Percentiles rank a stretch among this genome's conserved stretches.
Conservation (phyloP, 2,329 filamentous ascomycete species). For the Aspergillus tubingensis region DNA sequence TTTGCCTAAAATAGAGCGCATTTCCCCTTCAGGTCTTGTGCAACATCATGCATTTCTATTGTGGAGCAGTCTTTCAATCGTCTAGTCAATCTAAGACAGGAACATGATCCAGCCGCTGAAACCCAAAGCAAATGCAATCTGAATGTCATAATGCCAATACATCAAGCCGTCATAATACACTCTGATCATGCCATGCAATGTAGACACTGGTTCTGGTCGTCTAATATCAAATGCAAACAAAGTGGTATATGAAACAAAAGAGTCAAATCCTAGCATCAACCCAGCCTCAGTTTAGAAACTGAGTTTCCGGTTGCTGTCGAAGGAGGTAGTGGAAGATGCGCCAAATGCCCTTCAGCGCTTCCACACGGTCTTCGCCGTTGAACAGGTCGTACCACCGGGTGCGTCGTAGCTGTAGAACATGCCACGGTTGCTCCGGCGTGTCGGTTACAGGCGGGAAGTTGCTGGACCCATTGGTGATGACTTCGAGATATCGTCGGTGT, state of each 20-base stretch:
- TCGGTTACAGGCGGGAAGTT: conserved; percentile 24
- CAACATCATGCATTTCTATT: not conserved
- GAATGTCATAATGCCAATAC: too few species aligned
- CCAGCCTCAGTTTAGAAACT: not conserved
- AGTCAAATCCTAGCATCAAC: not conserved
- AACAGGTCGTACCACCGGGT: conserved; percentile 64
- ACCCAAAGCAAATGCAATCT: not conserved
- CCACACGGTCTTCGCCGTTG: conserved; percentile 54
- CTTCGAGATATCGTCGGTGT: conserved; percentile 58
- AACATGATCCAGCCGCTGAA: not conserved
- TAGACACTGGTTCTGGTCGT: too few species aligned
- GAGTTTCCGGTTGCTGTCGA: conserved; percentile 22
- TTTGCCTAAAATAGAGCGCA: not conserved
- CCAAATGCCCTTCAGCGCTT: conserved; percentile 61
- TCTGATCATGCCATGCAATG: too few species aligned
- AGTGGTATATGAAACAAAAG: conserved; percentile 1
- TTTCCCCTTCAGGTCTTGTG: not conserved
- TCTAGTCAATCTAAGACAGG: too few species aligned
- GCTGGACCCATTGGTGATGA: conserved; percentile 50
- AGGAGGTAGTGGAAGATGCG: conserved; percentile 58
- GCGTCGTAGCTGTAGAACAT: conserved; percentile 55
- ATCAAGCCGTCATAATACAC: too few species aligned
- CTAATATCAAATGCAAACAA: not conserved
- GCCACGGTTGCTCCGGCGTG: conserved; percentile 47
- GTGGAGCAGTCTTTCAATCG: too few species aligned